Base-by-base conservation (phyloP, 148 eudicot genomes). In the Rhododendron henanense region DNA sequence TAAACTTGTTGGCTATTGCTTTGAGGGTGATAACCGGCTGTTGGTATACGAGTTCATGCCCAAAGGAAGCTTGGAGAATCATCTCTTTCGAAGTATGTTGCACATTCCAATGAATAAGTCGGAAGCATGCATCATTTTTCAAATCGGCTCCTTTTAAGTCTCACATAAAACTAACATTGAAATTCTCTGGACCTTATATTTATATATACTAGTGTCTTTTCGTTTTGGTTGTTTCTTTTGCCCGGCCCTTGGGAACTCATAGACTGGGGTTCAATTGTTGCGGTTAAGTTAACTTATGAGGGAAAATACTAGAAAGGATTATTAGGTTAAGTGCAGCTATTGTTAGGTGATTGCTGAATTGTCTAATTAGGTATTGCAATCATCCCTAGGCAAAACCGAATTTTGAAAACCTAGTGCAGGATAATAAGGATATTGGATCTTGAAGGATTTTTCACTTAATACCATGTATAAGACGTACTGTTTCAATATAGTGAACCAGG, bases 41-140 rank as follows among this genome's bases (percentile, higher is more conserved):
- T 84, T 90, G 87, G 91, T 90, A 14, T 90, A 90, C 37, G 87
- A 87, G 83, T 90, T 90, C 86, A 84, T 90, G 85, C 88, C 91
- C 28, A 90, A 86, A 82, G 91, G 91, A 53, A 89, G 91, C 87
- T 75, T 89, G 84, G 91, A 89, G 83, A 89, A 89, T 84, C 91
- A 90, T 81, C 81, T 90, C 6, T 90, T 88, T 48, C 87, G 90
- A 86, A 90, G 91, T 90, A 88, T 84, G 86, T 88, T 67, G 67
- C 78, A 31, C 77, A 15, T 25, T 67, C 15, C 6, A 35, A 69
- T 67, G 51, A 87, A 88, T 48, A 31, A 37, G 11, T 7, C 0
- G 14, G 65, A 53, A 80, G 39, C 41, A 28, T 80, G 10, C 35
- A 79, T 48, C 35, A 3, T 81, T 33, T 31, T 51, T 18, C 18